Conservation (phyloP, 1,139 yeast genomes). For the Geotrichum phurueaensis region DNA sequence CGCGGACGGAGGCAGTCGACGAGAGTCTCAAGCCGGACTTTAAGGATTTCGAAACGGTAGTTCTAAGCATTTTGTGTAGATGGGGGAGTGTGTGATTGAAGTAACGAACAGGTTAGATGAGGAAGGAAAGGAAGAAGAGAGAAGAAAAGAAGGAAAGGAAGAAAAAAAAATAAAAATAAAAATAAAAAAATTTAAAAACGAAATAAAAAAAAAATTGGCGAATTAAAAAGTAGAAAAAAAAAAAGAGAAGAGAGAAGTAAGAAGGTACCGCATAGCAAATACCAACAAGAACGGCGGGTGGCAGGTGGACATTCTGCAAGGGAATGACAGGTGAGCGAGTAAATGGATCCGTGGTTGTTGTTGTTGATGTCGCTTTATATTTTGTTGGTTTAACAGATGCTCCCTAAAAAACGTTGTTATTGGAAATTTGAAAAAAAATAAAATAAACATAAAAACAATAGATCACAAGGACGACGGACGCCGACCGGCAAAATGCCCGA, state of each 20-base stretch:
- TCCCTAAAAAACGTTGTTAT: no score
- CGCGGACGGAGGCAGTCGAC: slow-evolving; percentile 12
- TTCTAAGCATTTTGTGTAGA: slow-evolving; percentile 14
- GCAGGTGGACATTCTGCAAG: neutral
- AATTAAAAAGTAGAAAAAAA: neutral
- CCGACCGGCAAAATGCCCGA: neutral
- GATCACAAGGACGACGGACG: neutral
- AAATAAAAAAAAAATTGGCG: neutral
- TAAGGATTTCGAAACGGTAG: slow-evolving; percentile 10
- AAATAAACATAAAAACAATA: neutral
- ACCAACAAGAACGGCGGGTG: neutral
- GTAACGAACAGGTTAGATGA: neutral
- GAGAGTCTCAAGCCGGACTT: slow-evolving; percentile 11
- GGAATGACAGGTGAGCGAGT: neutral
- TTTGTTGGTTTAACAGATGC: neutral
- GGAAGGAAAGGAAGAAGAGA: neutral
- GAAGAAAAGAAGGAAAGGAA: neutral
- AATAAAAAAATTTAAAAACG: neutral
- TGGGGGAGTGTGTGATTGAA: neutral
- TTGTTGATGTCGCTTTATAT: neutral
- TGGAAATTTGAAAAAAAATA: neutral
- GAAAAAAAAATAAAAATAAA: neutral
- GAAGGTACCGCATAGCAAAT: neutral
- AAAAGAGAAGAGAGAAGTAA: neutral
- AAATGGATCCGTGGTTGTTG: neutral